Conservation (phyloP, 192 early-diverging fungal genomes). For the Dispira parvispora region DNA sequence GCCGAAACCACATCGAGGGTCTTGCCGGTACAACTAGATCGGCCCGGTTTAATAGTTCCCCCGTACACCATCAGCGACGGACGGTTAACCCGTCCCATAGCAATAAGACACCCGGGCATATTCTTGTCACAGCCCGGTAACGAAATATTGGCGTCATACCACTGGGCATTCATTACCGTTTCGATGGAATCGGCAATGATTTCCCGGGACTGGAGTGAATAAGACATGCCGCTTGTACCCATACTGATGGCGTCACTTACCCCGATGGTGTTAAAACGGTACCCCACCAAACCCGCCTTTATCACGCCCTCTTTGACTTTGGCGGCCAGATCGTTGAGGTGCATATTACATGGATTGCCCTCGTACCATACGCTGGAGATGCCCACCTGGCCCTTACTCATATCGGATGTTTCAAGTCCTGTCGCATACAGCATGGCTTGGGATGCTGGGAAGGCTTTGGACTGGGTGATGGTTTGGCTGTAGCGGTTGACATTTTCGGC, state of each 20-base stretch:
- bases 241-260: constrained; percentile 96
- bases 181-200: constrained; percentile 99
- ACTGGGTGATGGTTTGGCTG: constrained; percentile 79
- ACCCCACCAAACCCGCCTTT: constrained; percentile 77
- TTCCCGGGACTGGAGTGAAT: constrained; percentile 91
- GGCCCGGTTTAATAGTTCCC: constrained; percentile 81
- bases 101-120: constrained; percentile 96
- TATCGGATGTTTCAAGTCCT: constrained; percentile 64
- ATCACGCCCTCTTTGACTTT: constrained; percentile 89
- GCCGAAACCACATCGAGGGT: constrained; percentile 89
- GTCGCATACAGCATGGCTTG: constrained; percentile 99
- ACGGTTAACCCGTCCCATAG: constrained; percentile 90
- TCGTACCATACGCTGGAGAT: constrained; percentile 98
- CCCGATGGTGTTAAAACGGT: constrained; percentile 97
- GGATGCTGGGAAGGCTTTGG: constrained; percentile 85
- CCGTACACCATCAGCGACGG: constrained; percentile 97
- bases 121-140: constrained; percentile 92
- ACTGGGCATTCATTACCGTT: constrained; percentile 94
- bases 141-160: constrained; percentile 98
- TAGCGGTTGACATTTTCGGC: constrained; percentile 52
- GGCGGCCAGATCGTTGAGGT: constrained; percentile 70
- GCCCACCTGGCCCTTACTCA: constrained; percentile 85
- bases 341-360: constrained; percentile 99
- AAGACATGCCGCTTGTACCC: constrained; percentile 94
- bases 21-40: constrained; percentile 31